Percentiles rank a stretch among this genome's conserved stretches.
Evolutionary conservation across 2,329 filamentous ascomycete species (phyloP).

Genomic region (Xylaria sp.): DNA sequence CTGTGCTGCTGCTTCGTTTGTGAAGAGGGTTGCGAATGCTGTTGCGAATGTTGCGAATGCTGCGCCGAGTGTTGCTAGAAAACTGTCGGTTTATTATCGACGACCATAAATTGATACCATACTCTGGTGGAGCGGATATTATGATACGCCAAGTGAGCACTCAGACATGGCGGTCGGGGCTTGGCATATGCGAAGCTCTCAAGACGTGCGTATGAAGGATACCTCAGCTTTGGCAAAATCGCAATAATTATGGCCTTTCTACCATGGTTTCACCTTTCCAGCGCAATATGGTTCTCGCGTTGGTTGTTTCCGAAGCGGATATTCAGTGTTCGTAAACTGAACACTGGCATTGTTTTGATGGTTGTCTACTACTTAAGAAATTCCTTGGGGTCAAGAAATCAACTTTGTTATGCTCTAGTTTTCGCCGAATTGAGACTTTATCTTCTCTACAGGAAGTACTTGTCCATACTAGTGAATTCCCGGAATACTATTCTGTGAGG

Average conservation of each 20-base stretch:
- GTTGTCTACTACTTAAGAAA: conserved; percentile 13
- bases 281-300: not conserved
- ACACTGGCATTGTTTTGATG: conserved; percentile 7
- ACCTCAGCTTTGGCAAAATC: not conserved
- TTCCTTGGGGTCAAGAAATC: conserved; percentile 4
- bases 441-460: not conserved
- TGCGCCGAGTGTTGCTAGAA: conserved; percentile 46
- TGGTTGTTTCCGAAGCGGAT: conserved; percentile 12
- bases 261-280: not conserved
- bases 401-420: not conserved
- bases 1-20: conserved; percentile 58
- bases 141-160: not conserved
- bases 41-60: conserved; percentile 53
- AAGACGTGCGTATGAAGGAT: not conserved
- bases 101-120: not conserved
- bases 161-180: not conserved
- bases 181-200: not conserved
- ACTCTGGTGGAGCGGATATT: not conserved
- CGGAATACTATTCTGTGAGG: not conserved
- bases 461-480: not conserved
- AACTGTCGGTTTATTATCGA: not conserved
- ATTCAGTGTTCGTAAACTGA: conserved; percentile 17
- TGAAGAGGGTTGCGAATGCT: conserved; percentile 58
- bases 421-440: conserved; percentile 13
- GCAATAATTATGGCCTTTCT: not conserved